Percentiles rank a stretch among this genome's conserved stretches.
phyloP scores from a whole-genome alignment of 139 green algal genomes.

The Chlorokybus atmophyticus region DNA sequence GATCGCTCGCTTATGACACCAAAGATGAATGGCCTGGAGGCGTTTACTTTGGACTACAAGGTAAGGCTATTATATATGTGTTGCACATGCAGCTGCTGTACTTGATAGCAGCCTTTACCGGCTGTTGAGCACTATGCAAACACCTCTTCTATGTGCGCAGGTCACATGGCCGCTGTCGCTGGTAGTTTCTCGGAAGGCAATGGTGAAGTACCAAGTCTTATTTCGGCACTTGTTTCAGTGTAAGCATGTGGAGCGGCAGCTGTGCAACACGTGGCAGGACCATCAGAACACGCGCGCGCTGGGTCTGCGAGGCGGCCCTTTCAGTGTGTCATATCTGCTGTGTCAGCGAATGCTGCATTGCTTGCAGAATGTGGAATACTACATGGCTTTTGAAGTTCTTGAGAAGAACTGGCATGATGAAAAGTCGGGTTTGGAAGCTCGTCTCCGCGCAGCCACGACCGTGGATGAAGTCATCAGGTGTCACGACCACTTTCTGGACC shows the following conservation, averaged over 20 bases:
- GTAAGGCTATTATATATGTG: too few species aligned
- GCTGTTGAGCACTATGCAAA: too few species aligned
- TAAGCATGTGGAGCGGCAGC: conserved; percentile 66
- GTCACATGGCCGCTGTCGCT: conserved; percentile 59
- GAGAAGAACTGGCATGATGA: background rate
- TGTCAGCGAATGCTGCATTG: conserved; percentile 57
- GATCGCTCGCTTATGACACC: too few species aligned
- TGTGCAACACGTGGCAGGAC: conserved; percentile 44
- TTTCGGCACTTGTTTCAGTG: conserved; percentile 69
- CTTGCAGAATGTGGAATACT: conserved; percentile 63
- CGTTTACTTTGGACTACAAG: conserved; percentile 26
- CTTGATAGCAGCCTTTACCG: conserved; percentile 3
- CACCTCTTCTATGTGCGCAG: too few species aligned
- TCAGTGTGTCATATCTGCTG: conserved; percentile 24
- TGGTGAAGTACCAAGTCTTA: conserved; percentile 79
- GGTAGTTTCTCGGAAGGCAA: conserved; percentile 47
- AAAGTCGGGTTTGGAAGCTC: too few species aligned
- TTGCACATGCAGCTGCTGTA: conserved; percentile 36
- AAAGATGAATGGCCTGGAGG: conserved; percentile 19
- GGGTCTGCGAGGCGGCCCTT: conserved; percentile 8
- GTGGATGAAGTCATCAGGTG: conserved; percentile 44
- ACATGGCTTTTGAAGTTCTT: conserved; percentile 55
- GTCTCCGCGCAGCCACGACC: conserved; percentile 22
- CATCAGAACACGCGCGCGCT: conserved; percentile 39
- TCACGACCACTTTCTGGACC: conserved; percentile 50